Base-by-base conservation (phyloP, 495 filamentous ascomycete species). In the Penicillium desertorum region DNA sequence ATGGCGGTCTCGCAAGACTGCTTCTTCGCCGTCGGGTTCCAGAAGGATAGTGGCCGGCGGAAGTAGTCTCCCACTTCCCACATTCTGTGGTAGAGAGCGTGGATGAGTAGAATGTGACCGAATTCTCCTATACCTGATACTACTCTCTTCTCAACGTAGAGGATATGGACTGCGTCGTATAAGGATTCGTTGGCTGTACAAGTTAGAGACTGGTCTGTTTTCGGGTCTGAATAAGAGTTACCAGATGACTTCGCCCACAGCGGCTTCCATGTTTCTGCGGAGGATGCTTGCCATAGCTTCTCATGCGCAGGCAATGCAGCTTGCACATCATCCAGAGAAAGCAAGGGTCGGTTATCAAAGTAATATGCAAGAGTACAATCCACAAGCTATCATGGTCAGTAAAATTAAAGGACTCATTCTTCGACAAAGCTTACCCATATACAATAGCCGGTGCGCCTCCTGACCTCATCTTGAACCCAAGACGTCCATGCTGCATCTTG, bases 1-100 rank as follows among this genome's bases (percentile, higher is more conserved):
- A 77, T 70, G 6, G 72, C 71, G 20, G 68, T 58, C 29, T 70
- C 63, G 16, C 76, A 66, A 17, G 73, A 67, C 36, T 78, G 72
- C 56, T 72, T 78, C 39, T 72, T 73, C 2, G 78, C 78, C 3
- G 76, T 76, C 9, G 80, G 80, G 27, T 69, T 72, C 77, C 78
- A 83, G 45, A 72, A 75, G 2, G 78, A 76, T 16, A 83, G 68
- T 0, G 76, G 74, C 11, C 76, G 69, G 19, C 66, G 69, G 36
- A 76, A 76, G 45, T 82, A 81, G 29, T 71, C 69, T 8, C 71
- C 71, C 4, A 83, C 78, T 67, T 81, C 76, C 78, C 78, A 83
- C 59, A 75, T 75, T 32, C 78, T 71, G 22, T 78, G 75, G 44
- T 78, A 80, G 16, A 83, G 62, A 4, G 73, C 79, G 58, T 83